Evolutionary conservation across 441 rosid species (phyloP).

Genomic region (Metrosideros polymorpha): DNA sequence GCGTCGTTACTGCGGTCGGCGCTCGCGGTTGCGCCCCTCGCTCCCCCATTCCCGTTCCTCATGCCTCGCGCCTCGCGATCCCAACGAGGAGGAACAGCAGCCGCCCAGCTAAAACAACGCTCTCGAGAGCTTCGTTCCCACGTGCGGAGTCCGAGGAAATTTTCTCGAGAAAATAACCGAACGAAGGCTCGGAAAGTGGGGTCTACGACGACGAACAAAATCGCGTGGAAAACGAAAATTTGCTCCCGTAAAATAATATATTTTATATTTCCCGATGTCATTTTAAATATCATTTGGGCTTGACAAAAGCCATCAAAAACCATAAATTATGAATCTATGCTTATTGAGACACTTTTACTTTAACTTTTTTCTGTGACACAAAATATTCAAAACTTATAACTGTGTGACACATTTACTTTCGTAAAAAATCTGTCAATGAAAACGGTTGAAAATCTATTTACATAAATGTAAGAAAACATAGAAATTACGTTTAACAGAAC

Average conservation of each 20-base stretch:
- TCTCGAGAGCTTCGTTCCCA: not conserved
- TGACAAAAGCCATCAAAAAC: too few relatives aligned
- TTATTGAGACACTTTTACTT: too few relatives aligned
- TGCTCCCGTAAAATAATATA: not conserved
- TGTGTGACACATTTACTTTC: too few relatives aligned
- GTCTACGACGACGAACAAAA: not conserved
- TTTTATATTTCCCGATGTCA: not conserved
- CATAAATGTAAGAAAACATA: too few relatives aligned
- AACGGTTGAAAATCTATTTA: too few relatives aligned
- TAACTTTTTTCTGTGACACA: too few relatives aligned
- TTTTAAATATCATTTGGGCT: not conserved
- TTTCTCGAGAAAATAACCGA: slow-evolving; percentile 10
- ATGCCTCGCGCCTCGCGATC: not conserved
- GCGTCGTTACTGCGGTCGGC: slow-evolving; percentile 15
- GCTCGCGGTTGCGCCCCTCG: slow-evolving; percentile 24
- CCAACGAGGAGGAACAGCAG: too few relatives aligned
- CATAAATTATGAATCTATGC: too few relatives aligned
- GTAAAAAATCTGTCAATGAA: too few relatives aligned
- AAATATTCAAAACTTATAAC: too few relatives aligned
- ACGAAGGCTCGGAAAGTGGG: not conserved
- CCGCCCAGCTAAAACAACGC: not conserved
- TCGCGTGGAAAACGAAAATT: not conserved
- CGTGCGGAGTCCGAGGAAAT: not conserved
- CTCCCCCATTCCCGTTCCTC: slow-evolving; percentile 30
- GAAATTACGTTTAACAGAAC: too few relatives aligned